Evolutionary conservation across 108 stramenopile genomes (phyloP), one percentile per base, ranked within the genome.

Genomic region (Skeletonema menzelii): DNA sequence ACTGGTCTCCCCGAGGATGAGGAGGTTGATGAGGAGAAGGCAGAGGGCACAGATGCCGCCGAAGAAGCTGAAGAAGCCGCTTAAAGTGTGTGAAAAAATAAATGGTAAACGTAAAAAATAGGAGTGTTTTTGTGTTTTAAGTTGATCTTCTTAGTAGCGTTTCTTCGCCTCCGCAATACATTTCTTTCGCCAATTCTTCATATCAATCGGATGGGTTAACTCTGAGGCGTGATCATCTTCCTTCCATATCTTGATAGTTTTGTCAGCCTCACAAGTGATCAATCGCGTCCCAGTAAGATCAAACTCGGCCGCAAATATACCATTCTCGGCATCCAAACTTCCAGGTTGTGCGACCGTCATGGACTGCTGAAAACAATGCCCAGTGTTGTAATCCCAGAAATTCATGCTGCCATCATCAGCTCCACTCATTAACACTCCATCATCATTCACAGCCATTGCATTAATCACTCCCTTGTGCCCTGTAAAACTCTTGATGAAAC

Each of bases 171-270:
- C 91, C 7, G 92, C 87, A 65, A 96, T 80, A 66, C 92, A 97
- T 64, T 96, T 90, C 79, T 95, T 96, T 34, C 94, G 86, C 97
- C 97, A 99, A 22, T 32, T 77, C 42, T 77, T 78, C 96, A 98
- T 97, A 71, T 99, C 98, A 57, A 99, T 91, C 6, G 99, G 98
- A 82, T 99, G 91, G 4, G 89, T 85, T 59, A 97, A 72, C 38
- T 95, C 94, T 1, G 95, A 96, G 0, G 99, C 97, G 4, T 88
- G 82, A 20, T 89, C 84, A 63, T 98, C 97, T 74, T 97, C 94
- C 67, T 96, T 97, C 97, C 98, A 99, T 59, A 99, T 98, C 80
- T 99, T 99, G 75, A 99, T 89, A 2, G 96, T 95, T 85, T 99
- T 99, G 81, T 99, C 99, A 2, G 98, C 98, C 77, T 99, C 99